A percentile compares a stretch with the other conserved stretches of the same genome.
Evolutionary conservation across 116 monocot species (phyloP).

Genomic region (Cymodocea nodosa): DNA sequence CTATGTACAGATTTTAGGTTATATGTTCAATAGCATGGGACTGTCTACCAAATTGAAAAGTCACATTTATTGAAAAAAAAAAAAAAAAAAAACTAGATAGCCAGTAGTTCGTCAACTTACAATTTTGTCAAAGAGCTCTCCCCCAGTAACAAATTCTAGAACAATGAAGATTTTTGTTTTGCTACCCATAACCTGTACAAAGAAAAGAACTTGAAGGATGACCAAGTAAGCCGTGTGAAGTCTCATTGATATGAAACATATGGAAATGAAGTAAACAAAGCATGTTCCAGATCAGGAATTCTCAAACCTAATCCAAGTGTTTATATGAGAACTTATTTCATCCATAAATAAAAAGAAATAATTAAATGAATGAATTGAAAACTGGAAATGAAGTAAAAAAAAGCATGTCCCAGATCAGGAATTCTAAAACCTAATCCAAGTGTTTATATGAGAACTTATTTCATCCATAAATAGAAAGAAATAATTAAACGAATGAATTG

Average conservation of each 20-base stretch:
- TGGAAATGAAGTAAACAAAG: too few relatives aligned
- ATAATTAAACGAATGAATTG: neutral
- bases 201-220: neutral
- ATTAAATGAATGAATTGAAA: too few relatives aligned
- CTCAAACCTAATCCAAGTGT: too few relatives aligned
- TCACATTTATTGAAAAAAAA: neutral
- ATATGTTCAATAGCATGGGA: neutral
- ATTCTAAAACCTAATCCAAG: too few relatives aligned
- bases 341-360: too few relatives aligned
- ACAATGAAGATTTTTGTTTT: constrained; percentile 85
- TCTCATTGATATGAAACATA: too few relatives aligned
- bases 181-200: constrained; percentile 73
- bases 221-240: neutral
- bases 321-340: too few relatives aligned
- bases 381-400: too few relatives aligned
- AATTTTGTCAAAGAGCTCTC: constrained; percentile 91
- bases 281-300: too few relatives aligned
- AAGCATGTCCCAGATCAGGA: too few relatives aligned
- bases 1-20: neutral
- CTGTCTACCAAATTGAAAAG: neutral
- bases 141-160: constrained; percentile 76
- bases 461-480: too few relatives aligned
- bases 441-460: too few relatives aligned
- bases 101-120: constrained; percentile 27
- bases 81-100: neutral